phyloP scores from a whole-genome alignment of 495 filamentous ascomycete genomes.

The Lasiosphaeris hirsuta region DNA sequence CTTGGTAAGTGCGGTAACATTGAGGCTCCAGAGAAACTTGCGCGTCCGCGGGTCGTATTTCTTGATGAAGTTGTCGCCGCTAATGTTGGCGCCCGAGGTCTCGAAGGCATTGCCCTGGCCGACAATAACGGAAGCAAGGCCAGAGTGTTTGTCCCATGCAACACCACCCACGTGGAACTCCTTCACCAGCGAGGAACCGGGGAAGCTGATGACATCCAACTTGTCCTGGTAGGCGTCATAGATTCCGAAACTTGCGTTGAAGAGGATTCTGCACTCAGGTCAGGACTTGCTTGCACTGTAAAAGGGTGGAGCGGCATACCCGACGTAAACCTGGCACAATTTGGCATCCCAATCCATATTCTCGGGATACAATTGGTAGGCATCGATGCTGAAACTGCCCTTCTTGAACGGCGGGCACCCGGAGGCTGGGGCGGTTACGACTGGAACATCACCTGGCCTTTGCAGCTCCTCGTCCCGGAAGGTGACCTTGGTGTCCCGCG shows the following conservation, averaged over 20 bases:
- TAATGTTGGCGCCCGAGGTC: conserved; percentile 27
- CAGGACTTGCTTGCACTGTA: background rate
- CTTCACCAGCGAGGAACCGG: conserved; percentile 24
- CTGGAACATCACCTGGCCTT: background rate
- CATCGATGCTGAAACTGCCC: conserved; percentile 28
- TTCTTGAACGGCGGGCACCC: conserved; percentile 29
- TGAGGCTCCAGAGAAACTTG: conserved; percentile 26
- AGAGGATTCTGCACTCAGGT: conserved; percentile 11
- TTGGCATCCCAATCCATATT: conserved; percentile 35
- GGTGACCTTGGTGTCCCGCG: background rate
- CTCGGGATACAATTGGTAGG: conserved; percentile 36
- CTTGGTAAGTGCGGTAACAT: conserved; percentile 26
- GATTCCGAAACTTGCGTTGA: conserved; percentile 25
- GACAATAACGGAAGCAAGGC: conserved; percentile 24
- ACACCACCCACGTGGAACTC: conserved; percentile 33
- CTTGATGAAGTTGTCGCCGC: conserved; percentile 29
- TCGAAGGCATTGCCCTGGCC: conserved; percentile 27
- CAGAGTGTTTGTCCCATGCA: conserved; percentile 28
- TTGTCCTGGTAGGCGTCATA: conserved; percentile 32
- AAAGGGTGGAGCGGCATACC: conserved; percentile 8
- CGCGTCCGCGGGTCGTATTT: conserved; percentile 20
- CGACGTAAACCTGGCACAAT: conserved; percentile 28
- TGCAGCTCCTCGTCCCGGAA: background rate
- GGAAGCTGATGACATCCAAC: conserved; percentile 25
- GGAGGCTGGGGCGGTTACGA: background rate